These are phyloP conservation scores for Gardenia jasminoides DNA, from an alignment of 257 asterid species.

Conservation along the genomic window DNA sequence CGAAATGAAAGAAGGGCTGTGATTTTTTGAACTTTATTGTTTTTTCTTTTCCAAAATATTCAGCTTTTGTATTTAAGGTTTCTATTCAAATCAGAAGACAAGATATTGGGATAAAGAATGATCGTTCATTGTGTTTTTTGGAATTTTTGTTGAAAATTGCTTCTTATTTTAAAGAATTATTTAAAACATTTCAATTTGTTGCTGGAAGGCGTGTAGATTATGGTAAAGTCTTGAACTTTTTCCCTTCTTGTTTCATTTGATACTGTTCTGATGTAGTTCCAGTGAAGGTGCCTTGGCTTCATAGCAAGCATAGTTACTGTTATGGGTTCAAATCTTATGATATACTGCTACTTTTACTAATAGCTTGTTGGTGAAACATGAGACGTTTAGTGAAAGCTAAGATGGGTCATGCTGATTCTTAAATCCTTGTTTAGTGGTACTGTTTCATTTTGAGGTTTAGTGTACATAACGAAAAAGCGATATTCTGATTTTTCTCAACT, in stretches of 20 bases:
- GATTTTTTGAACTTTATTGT: not conserved
- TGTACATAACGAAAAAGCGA: not conserved
- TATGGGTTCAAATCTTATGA: not conserved
- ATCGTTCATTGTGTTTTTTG: not conserved
- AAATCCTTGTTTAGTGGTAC: not conserved
- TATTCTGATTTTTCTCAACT: too few relatives aligned
- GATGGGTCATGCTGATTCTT: constrained; percentile 10
- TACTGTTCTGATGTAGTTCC: constrained; percentile 2
- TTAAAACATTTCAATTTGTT: not conserved
- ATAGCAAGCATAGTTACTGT: constrained; percentile 10
- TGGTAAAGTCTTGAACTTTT: not conserved
- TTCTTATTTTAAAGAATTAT: not conserved
- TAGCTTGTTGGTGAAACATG: not conserved
- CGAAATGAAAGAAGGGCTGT: constrained; percentile 1
- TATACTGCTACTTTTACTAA: not conserved
- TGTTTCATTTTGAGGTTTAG: not conserved
- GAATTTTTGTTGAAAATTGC: not conserved
- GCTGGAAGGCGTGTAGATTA: constrained; percentile 3
- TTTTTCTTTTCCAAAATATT: not conserved
- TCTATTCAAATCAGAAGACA: not conserved
- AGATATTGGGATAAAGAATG: not conserved
- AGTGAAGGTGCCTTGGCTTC: constrained; percentile 18
- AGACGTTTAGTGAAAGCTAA: constrained; percentile 11
- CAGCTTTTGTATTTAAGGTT: not conserved
- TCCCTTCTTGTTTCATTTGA: not conserved